These are phyloP conservation scores for Dictyostelium capitatum DNA, from an alignment of 78 protist species.

Conservation along the genomic window DNA sequence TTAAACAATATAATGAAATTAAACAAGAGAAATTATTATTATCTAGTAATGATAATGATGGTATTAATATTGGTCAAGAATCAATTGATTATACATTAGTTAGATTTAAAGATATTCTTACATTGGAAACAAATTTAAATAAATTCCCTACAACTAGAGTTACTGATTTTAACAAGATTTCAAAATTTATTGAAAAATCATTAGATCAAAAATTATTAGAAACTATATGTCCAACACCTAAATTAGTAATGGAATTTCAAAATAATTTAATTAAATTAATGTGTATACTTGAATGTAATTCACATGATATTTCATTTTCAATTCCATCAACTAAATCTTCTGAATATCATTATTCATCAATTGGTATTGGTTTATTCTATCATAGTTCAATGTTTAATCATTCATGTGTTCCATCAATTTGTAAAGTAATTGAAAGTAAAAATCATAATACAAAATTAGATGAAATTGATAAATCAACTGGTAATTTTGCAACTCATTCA, in stretches of 20 bases:
- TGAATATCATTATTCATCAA: background rate
- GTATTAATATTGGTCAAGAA: too few relatives aligned
- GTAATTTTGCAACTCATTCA: background rate
- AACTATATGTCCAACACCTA: background rate
- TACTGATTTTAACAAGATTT: background rate
- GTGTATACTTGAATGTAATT: slow-evolving; percentile 59
- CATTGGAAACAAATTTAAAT: slow-evolving; percentile 5
- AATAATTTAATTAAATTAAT: slow-evolving; percentile 24
- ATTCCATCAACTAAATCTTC: background rate
- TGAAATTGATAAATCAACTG: background rate
- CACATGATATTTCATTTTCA: slow-evolving; percentile 50
- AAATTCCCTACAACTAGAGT: slow-evolving; percentile 20
- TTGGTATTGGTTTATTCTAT: slow-evolving; percentile 40
- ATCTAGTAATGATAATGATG: background rate
- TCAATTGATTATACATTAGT: background rate
- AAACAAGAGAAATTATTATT: background rate
- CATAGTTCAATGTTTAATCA: slow-evolving; percentile 33
- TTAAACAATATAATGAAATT: background rate
- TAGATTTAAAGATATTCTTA: slow-evolving; percentile 15
- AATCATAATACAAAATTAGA: background rate
- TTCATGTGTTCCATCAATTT: slow-evolving; percentile 45
- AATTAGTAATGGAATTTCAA: slow-evolving; percentile 9
- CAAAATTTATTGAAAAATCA: slow-evolving; percentile 17
- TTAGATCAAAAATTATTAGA: background rate
- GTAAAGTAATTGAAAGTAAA: slow-evolving; percentile 18